Percentiles rank a stretch among this genome's conserved stretches.
Evolutionary conservation across 2,329 filamentous ascomycete genomes (phyloP).

Genomic region (Epichloe sp.): DNA sequence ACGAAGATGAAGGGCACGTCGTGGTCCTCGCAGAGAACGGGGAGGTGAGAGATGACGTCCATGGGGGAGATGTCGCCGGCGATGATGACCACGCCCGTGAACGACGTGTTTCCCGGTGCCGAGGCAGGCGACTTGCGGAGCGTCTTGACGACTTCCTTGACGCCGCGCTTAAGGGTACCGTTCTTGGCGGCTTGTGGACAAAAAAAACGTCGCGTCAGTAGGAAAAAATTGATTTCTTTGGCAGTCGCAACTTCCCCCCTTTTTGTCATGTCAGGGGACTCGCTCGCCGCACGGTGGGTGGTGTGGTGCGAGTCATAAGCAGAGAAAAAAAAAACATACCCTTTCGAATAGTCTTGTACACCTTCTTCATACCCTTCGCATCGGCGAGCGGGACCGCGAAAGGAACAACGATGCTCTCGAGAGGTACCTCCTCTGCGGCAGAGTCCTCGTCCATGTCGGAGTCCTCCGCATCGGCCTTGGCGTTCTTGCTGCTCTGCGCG

Average conservation of each 20-base stretch:
- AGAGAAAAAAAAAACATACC: slow-evolving; percentile 25
- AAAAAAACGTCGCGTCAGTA: not conserved
- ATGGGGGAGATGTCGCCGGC: slow-evolving; percentile 92
- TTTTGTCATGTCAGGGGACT: too few relatives aligned
- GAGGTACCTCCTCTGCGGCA: slow-evolving; percentile 24
- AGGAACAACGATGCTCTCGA: slow-evolving; percentile 55
- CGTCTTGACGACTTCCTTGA: slow-evolving; percentile 98
- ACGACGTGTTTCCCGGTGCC: slow-evolving; percentile 47
- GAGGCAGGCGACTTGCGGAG: slow-evolving; percentile 78
- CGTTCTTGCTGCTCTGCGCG: slow-evolving; percentile 21
- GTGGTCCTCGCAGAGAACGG: slow-evolving; percentile 96
- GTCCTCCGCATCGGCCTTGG: slow-evolving; percentile 28
- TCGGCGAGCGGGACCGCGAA: slow-evolving; percentile 73
- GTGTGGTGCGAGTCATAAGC: not conserved
- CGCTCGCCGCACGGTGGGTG: too few relatives aligned
- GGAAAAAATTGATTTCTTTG: too few relatives aligned
- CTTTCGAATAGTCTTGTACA: slow-evolving; percentile 43
- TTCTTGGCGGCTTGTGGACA: slow-evolving; percentile 75
- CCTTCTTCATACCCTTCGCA: slow-evolving; percentile 59
- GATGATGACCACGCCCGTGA: slow-evolving; percentile 73
- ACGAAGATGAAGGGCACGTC: slow-evolving; percentile 96
- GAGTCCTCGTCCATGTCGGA: slow-evolving; percentile 33
- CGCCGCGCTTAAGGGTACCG: slow-evolving; percentile 91
- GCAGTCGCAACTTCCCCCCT: too few relatives aligned
- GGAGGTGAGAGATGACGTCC: slow-evolving; percentile 97